Evolutionary conservation across 148 eudicot species (phyloP), one percentile per base, ranked within the genome.

Genomic region (Nepenthes gracilis): DNA sequence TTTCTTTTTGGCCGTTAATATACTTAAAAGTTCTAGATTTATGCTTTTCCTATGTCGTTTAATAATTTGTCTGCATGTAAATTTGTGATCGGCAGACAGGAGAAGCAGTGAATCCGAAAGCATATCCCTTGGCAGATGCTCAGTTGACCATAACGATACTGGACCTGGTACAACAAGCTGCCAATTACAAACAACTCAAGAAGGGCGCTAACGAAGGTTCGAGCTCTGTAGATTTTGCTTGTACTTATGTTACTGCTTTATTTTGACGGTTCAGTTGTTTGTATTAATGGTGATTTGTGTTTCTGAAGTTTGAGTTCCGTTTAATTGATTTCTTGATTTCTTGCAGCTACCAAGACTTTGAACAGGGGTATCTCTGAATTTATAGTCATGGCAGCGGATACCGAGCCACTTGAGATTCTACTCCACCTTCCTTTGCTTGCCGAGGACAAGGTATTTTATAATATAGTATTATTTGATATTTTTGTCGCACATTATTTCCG

Each of bases 281-380:
- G 53, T 5, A 0, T 49, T 49, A 10, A 11, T 6, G 12, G 12
- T 5, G 13, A 10, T 5, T 49, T 6, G 53, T 49, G 12, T 49
- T 11, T 2, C 11, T 49, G 13, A 6, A 5, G 6, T 49, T 49
- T 49, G 53, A 12, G 53, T 49, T 49, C 11, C 15, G 23, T 49
- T 11, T 11, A 49, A 49, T 49, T 49, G 53, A 12, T 49, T 49
- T 49, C n/a, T 40, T 67, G 1, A 36, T 54, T 23, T 35, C 23
- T 15, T 55, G 10, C 83, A 86, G 95, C 95, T 5, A 86, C 95
- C 6, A 86, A 86, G 72, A 83, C 95, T 35, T 64, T 86, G 64
- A 86, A 84, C 75, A 84, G 95, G 67, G 95, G 95, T 67, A 86
- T 86, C 36, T 81, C 95, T 66, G 95, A 86, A 43, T 86, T 86